Evolutionary conservation across 2,329 filamentous ascomycete genomes (phyloP).

Genomic region (Penicillium crustosum): DNA sequence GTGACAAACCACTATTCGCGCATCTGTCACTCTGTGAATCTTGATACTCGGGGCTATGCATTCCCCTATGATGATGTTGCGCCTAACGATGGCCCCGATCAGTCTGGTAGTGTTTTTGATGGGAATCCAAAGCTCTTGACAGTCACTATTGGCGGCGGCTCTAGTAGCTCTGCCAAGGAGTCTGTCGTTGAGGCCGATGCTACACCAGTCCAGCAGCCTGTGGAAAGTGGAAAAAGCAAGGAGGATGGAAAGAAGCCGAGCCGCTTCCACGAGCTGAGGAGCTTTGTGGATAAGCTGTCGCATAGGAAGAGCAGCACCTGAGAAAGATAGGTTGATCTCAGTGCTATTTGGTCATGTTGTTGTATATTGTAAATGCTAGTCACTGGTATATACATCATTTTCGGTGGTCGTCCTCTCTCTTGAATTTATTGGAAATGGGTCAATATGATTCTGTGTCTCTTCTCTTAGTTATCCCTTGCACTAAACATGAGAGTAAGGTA

Average conservation of each 20-base stretch:
- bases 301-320: constrained; percentile 4
- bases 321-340: neutral
- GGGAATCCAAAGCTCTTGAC: constrained; percentile 56
- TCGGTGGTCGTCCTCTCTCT: neutral
- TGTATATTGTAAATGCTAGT: neutral
- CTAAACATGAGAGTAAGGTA: neutral
- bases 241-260: neutral
- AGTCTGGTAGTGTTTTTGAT: constrained; percentile 63
- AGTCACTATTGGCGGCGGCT: constrained; percentile 55
- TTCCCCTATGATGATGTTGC: constrained; percentile 72
- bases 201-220: neutral
- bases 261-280: constrained; percentile 8
- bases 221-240: neutral
- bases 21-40: constrained; percentile 61
- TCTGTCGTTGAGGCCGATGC: neutral
- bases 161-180: constrained; percentile 6
- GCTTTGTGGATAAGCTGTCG: constrained; percentile 14
- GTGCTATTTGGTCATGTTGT: neutral
- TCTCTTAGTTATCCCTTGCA: too few species aligned
- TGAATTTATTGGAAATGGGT: neutral
- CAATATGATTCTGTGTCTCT: neutral
- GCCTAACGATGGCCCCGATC: constrained; percentile 55
- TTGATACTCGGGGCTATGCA: constrained; percentile 64
- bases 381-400: neutral
- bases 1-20: constrained; percentile 68